These are phyloP conservation scores for Tagetes patula DNA, from an alignment of 129 eudicot genomes.

Conservation along the genomic window DNA sequence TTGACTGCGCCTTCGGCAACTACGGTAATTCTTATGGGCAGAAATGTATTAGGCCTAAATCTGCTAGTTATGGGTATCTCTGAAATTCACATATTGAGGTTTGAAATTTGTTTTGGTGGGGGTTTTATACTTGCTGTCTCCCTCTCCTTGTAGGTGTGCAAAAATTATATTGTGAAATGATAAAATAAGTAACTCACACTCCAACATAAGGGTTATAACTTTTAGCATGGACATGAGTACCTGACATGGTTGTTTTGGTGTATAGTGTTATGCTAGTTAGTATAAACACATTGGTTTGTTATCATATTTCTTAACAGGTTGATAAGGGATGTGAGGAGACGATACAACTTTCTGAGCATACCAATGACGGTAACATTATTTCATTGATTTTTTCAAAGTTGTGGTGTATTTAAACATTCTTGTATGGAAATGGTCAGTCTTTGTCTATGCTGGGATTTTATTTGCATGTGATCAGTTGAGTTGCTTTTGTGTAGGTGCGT, in stretches of 20 bases:
- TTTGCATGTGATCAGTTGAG: not conserved
- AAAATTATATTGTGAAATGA: no score
- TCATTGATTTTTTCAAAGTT: not conserved
- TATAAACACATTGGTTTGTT: constrained; percentile 18
- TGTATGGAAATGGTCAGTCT: not conserved
- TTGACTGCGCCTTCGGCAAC: no score
- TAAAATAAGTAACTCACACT: no score
- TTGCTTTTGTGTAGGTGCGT: constrained; percentile 39
- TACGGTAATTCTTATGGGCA: no score
- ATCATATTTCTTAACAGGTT: constrained; percentile 23
- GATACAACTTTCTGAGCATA: constrained; percentile 30
- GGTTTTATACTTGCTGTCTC: no score
- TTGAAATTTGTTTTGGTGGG: not conserved
- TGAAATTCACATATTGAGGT: not conserved
- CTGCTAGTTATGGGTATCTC: no score
- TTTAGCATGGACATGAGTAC: no score
- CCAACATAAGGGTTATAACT: no score
- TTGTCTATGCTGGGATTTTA: not conserved
- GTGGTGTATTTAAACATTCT: not conserved
- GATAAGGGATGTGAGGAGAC: constrained; percentile 21
- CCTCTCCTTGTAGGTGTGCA: no score
- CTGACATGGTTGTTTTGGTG: not conserved
- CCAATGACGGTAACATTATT: constrained; percentile 28
- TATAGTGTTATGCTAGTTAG: not conserved
- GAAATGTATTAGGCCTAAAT: no score